Evolutionary conservation across 208 protist species (phyloP), one percentile per base, ranked within the genome.

Genomic region (Leishmania tarentolae): DNA sequence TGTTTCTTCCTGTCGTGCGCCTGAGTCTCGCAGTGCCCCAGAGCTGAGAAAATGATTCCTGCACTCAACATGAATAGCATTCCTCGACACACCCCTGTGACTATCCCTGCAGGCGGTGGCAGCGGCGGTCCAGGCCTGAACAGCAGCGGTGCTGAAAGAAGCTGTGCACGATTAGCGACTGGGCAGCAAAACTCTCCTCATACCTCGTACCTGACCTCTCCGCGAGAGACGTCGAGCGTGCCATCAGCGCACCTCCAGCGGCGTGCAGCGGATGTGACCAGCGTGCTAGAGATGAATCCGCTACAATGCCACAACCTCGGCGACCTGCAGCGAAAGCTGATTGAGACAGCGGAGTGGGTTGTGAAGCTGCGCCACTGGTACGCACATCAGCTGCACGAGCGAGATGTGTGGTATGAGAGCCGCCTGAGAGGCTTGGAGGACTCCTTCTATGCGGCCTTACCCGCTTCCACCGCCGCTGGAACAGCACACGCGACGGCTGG

Each of bases 281-380:
- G 40, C n/a, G 56, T 94, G 72, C 75, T 96, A 19, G 86, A 88
- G 63, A 88, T 92, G 83, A 91, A 96, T 50, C 78, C 87, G 28
- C 79, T 91, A 71, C 85, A 90, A 52, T 89, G 90, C 82, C 65
- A 81, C 40, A 90, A 90, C 80, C 82, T 92, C n/a, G 72, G 17
- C 3, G 52, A 83, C 17, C 78, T 96, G 61, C 91, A 96, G 78
- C 83, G 85, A 31, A 86, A 85, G 78, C 85, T 92, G 44, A 84
- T 96, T n/a, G 89, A 94, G 79, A 82, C 88, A 59, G 88, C 87
- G 35, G 93, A 96, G 88, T 85, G 86, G 59, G 70, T 90, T 9
- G 46, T 91, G 74, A 70, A 71, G 53, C 59, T 93, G 78, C 83
- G 89, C 50, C 79, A 76, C 70, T 92, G 83, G 85, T 93, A 94